Conservation (phyloP, 257 asterid species). For the Nicotiana paniculata region DNA sequence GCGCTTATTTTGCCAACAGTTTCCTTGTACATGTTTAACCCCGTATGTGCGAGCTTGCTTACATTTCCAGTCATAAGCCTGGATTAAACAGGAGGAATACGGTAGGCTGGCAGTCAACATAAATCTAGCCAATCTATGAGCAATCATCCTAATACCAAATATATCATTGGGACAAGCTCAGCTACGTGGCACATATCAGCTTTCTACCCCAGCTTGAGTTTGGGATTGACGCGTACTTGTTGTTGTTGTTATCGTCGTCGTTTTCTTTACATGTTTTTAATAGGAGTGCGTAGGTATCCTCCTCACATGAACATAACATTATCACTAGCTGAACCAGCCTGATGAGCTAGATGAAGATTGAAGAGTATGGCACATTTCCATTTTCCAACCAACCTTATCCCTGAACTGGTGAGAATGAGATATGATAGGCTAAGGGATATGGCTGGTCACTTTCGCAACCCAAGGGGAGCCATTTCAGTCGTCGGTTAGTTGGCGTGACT, state of each 20-base stretch:
- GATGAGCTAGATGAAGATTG: background rate
- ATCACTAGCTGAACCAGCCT: background rate
- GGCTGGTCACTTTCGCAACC: background rate
- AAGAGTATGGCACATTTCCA: background rate
- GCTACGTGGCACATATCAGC: background rate
- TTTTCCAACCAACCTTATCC: background rate
- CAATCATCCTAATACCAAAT: background rate
- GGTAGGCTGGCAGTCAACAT: no score
- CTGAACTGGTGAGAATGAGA: no score
- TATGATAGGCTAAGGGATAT: background rate
- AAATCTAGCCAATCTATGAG: no score
- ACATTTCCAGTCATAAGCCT: no score
- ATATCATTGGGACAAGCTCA: background rate
- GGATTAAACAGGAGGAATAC: no score
- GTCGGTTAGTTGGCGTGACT: background rate
- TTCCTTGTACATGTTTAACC: no score
- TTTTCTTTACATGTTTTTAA: background rate
- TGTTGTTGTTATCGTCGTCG: no score
- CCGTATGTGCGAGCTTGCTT: no score
- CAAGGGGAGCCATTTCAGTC: background rate
- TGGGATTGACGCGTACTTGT: background rate
- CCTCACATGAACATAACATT: background rate
- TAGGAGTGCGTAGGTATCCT: background rate
- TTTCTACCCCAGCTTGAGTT: background rate
- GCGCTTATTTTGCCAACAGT: no score